Percentiles rank a stretch among this genome's conserved stretches.
Conservation (phyloP, 176 grass and related monocot genomes). For the Avena insularis region DNA sequence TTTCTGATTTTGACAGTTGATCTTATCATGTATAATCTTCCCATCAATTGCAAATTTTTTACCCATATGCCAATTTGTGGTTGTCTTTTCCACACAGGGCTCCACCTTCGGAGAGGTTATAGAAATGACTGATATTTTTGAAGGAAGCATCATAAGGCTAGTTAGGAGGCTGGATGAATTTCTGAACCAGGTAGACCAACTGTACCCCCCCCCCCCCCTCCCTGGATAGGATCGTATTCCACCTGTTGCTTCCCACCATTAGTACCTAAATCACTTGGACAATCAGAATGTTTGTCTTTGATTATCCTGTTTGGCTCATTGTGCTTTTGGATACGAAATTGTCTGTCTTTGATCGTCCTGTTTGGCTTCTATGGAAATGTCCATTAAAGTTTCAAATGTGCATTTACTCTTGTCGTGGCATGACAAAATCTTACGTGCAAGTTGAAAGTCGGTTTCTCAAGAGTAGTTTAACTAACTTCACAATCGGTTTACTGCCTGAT, state of each 20-base stretch:
- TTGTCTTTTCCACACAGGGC: conserved; percentile 52
- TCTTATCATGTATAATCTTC: background rate
- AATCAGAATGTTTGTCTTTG: conserved; percentile 11
- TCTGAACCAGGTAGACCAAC: conserved; percentile 88
- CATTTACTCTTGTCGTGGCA: background rate
- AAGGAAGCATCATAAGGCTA: conserved; percentile 93
- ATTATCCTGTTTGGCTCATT: background rate
- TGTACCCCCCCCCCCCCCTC: background rate
- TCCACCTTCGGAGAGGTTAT: conserved; percentile 94
- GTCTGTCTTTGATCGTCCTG: background rate
- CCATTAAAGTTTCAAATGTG: background rate
- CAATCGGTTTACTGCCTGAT: background rate
- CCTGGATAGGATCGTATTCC: background rate
- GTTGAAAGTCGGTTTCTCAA: conserved; percentile 16
- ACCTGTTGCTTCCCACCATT: background rate
- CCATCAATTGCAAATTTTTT: conserved; percentile 4
- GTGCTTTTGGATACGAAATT: background rate
- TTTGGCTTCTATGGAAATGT: conserved; percentile 19
- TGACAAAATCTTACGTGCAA: background rate
- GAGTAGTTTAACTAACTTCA: background rate
- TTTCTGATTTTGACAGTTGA: conserved; percentile 11
- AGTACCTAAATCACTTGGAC: conserved; percentile 18
- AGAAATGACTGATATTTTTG: conserved; percentile 99
- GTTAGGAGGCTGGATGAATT: conserved; percentile 97
- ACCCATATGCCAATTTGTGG: background rate